Evolutionary conservation across 2,329 filamentous ascomycete genomes (phyloP), one percentile per base, ranked within the genome.

Genomic region (Balansia obtecta): DNA sequence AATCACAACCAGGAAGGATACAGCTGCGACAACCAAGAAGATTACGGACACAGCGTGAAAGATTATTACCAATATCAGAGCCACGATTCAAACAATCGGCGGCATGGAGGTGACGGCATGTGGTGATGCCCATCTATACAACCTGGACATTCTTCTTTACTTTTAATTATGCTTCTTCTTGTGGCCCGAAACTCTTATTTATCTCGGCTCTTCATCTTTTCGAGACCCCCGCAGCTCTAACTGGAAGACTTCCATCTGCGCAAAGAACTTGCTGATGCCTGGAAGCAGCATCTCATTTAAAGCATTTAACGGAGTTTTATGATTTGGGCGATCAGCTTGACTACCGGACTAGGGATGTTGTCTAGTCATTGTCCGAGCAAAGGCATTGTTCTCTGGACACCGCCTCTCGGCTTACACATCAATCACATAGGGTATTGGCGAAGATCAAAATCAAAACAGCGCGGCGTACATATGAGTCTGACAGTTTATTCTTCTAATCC

Each of bases 51-150:
- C 45, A 65, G 65, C 48, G 57, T 56, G 40, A 71, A 69, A 56
- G 67, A 70, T 48, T 70, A 71, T 54, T 70, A 69, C 51, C 63
- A 68, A 49, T 65, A 70, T 53, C 65, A 65, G 45, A 61, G 65
- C 51, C 59, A 60, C 42, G 61, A 55, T 33, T 58, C 64, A 30
- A 62, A 68, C 49, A 58, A 60, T 41, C 62, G 62, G 27, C 56
- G 62, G 46, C 66, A 71, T 52, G 63, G 65, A 40, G 59, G 63
- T 46, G 61, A 66, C 50, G 65, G 68, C 49, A 72, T 72, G 68
- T 74, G 71, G 71, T 74, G 57, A 71, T 53, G 51, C 46, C 48
- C 46, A 30, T 52, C 11, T 15, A 12, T 18, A 38, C 45, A 37
- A 43, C 27, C 27, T 38, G 46, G 18, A 38, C 11, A 30, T 44